Evolutionary conservation across 139 green algal species (phyloP).

Genomic region (Coccomyxa sp.): DNA sequence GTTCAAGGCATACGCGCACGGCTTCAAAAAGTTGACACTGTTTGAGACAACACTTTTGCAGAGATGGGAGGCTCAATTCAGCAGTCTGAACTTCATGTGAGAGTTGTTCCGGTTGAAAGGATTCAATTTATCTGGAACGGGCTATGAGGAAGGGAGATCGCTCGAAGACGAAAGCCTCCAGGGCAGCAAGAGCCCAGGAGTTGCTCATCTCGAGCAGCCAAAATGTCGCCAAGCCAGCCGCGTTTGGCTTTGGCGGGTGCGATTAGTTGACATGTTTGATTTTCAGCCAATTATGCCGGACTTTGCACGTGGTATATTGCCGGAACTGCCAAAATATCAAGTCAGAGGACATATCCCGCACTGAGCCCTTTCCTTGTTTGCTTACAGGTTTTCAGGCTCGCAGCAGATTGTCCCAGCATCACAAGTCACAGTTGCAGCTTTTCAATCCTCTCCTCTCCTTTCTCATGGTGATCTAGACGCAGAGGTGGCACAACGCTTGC

Average conservation of each 20-base stretch:
- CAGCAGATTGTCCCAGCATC: not conserved
- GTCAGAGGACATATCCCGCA: not conserved
- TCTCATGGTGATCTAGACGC: slow-evolving; percentile 38
- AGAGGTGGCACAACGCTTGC: slow-evolving; percentile 64
- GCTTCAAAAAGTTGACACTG: too few species aligned
- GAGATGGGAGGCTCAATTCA: too few species aligned
- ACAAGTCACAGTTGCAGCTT: not conserved
- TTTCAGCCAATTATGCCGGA: not conserved
- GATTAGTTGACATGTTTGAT: not conserved
- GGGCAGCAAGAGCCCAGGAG: too few species aligned
- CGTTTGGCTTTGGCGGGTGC: not conserved
- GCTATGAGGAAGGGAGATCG: not conserved
- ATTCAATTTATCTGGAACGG: too few species aligned
- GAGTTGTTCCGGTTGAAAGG: too few species aligned
- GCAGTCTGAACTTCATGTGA: too few species aligned
- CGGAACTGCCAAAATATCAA: not conserved
- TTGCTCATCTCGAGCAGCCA: not conserved
- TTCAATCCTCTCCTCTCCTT: not conserved
- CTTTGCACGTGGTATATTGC: not conserved
- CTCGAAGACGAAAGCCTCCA: not conserved
- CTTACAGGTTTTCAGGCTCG: not conserved
- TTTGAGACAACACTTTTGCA: too few species aligned
- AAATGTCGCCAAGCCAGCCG: not conserved
- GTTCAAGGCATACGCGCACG: too few species aligned
- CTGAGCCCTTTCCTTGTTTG: not conserved